Percentiles rank a stretch among this genome's conserved stretches.
phyloP scores from a whole-genome alignment of 495 filamentous ascomycete species.

The Talaromyces thailandensis region DNA sequence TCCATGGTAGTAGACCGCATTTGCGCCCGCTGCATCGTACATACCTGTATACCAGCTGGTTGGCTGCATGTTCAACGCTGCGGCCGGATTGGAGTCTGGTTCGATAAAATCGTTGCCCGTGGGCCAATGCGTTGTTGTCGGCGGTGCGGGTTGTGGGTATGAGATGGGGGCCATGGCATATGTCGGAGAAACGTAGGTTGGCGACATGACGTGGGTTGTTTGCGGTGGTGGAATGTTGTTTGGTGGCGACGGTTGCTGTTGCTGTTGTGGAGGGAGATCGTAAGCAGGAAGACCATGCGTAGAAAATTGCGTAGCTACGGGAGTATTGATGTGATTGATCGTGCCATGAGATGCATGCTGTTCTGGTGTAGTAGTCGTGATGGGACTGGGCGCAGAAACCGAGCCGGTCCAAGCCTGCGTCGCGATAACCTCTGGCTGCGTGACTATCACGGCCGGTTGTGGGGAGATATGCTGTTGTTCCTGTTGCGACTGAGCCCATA shows the following conservation, averaged over 20 bases:
- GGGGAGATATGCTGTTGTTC: not conserved
- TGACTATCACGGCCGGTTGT: not conserved
- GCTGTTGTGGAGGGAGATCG: constrained; percentile 18
- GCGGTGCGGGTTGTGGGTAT: constrained; percentile 15
- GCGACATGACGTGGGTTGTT: constrained; percentile 15
- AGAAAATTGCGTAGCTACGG: constrained; percentile 1
- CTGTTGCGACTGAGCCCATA: constrained; percentile 4
- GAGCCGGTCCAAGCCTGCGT: constrained; percentile 1
- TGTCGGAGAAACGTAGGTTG: constrained; percentile 11
- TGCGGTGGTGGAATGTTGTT: constrained; percentile 14
- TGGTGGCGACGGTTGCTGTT: not conserved
- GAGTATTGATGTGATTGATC: constrained; percentile 1
- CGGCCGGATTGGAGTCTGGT: not conserved
- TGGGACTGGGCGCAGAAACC: not conserved
- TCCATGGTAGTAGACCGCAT: constrained; percentile 1
- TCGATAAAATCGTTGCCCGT: constrained; percentile 6
- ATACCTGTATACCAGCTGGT: constrained; percentile 9
- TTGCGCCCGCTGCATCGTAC: constrained; percentile 8
- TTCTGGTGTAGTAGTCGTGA: not conserved
- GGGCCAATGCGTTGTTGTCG: constrained; percentile 1
- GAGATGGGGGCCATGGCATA: constrained; percentile 22
- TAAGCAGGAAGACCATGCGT: constrained; percentile 10
- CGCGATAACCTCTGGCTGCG: not conserved
- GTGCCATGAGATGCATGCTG: not conserved
- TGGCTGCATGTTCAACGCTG: not conserved